Percentiles rank a stretch among this genome's conserved stretches.
phyloP scores from a whole-genome alignment of 805 yeast species.

The Ogataea nitratoaversa region DNA sequence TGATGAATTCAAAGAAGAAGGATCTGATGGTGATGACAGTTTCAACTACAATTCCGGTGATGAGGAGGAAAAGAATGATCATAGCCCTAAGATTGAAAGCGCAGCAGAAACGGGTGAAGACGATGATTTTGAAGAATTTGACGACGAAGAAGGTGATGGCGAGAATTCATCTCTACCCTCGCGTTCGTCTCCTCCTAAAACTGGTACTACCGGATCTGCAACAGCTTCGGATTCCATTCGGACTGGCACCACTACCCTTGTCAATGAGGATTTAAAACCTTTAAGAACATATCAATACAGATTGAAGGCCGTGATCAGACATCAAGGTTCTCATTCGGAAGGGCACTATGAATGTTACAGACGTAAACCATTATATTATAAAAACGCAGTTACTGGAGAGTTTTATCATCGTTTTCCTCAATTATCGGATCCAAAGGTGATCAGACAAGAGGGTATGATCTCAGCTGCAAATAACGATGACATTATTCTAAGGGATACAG shows the following conservation, averaged over 20 bases:
- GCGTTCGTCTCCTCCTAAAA: not conserved
- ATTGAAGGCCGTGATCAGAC: slow-evolving; percentile 72
- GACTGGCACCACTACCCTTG: not conserved
- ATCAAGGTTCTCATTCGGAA: slow-evolving; percentile 79
- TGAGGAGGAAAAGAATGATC: slow-evolving; percentile 13
- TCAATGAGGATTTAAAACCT: not conserved
- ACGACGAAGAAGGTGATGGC: slow-evolving; percentile 7
- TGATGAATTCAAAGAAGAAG: slow-evolving; percentile 19
- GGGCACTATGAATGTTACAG: slow-evolving; percentile 92
- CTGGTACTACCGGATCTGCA: not conserved
- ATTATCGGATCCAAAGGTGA: slow-evolving; percentile 1
- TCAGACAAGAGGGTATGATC: slow-evolving; percentile 6
- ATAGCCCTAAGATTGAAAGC: too few relatives aligned
- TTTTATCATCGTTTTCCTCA: slow-evolving; percentile 20
- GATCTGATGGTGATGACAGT: slow-evolving; percentile 14
- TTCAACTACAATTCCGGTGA: slow-evolving; percentile 1
- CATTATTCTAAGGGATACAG: not conserved
- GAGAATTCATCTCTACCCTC: slow-evolving; percentile 6
- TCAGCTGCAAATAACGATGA: slow-evolving; percentile 1
- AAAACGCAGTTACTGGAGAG: slow-evolving; percentile 28
- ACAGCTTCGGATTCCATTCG: not conserved
- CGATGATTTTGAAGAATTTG: slow-evolving; percentile 3
- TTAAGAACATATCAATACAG: slow-evolving; percentile 38
- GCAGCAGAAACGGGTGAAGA: too few relatives aligned
- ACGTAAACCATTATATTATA: slow-evolving; percentile 62